These are phyloP conservation scores for Botrytis medusae DNA, from an alignment of 2,329 filamentous ascomycete species.

Conservation along the genomic window DNA sequence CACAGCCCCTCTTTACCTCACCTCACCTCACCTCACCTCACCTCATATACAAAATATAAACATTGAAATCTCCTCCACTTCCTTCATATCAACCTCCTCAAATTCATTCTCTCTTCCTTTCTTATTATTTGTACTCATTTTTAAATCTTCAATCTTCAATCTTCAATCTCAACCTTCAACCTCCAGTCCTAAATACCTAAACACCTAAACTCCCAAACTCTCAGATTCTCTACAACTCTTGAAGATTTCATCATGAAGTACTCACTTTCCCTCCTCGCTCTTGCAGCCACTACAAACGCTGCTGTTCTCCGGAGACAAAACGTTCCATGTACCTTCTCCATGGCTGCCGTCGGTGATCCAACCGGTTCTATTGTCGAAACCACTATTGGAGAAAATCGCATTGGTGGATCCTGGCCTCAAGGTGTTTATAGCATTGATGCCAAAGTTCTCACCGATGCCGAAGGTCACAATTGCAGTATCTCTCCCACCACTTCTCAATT, in stretches of 20 bases:
- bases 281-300: constrained; percentile 26
- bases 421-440: constrained; percentile 31
- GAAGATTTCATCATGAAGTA: constrained; percentile 23
- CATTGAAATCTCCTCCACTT: neutral
- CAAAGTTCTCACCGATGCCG: constrained; percentile 29
- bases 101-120: neutral
- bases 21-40: neutral
- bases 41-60: neutral
- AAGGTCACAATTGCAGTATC: constrained; percentile 34
- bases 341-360: constrained; percentile 31
- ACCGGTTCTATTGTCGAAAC: constrained; percentile 30
- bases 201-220: neutral
- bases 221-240: neutral
- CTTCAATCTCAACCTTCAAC: neutral
- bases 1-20: neutral
- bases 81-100: neutral
- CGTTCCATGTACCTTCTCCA: constrained; percentile 33
- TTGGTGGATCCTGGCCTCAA: constrained; percentile 32
- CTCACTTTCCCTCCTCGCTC: constrained; percentile 16
- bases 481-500: constrained; percentile 31
- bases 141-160: constrained; percentile 2
- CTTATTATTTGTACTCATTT: constrained; percentile 4
- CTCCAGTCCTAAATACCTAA: neutral
- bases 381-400: constrained; percentile 33
- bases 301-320: constrained; percentile 29